phyloP scores from a whole-genome alignment of 2,329 filamentous ascomycete species.

The Colletotrichum eleusines region DNA sequence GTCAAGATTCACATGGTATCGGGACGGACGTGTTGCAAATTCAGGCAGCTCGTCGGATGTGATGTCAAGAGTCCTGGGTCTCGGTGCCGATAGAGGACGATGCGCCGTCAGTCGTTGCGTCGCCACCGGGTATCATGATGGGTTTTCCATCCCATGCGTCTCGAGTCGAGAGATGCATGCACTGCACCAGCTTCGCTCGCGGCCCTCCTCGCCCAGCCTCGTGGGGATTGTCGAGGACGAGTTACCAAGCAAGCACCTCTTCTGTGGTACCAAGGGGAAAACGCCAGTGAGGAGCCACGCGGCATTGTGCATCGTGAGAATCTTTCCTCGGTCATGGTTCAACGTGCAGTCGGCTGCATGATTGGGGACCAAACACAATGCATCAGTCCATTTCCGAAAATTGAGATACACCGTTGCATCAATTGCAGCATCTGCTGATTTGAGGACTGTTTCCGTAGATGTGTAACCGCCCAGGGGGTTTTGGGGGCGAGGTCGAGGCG shows the following conservation, averaged over 20 bases:
- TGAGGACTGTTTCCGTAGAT: not conserved
- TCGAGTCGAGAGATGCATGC: not conserved
- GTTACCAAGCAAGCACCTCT: not conserved
- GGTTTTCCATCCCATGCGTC: not conserved
- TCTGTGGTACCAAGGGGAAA: not conserved
- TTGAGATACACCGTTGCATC: not conserved
- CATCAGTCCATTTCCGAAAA: not conserved
- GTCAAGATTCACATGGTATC: not conserved
- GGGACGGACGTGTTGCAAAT: too few species aligned
- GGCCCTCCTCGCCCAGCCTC: not conserved
- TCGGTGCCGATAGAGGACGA: not conserved
- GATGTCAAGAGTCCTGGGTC: not conserved
- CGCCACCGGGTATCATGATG: not conserved
- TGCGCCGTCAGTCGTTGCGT: not conserved
- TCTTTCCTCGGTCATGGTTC: not conserved
- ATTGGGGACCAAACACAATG: not conserved
- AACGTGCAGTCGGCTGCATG: not conserved
- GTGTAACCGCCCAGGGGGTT: not conserved
- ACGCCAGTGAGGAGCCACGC: not conserved
- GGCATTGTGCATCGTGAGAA: not conserved
- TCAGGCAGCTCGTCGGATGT: not conserved
- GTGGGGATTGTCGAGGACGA: not conserved
- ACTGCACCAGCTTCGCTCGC: not conserved
- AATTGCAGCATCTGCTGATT: not conserved
- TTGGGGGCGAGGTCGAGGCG: not conserved